A percentile compares a stretch with the other conserved stretches of the same genome.
Conservation (phyloP, 352 stramenopile species). For the Phytophthora pluvialis region DNA sequence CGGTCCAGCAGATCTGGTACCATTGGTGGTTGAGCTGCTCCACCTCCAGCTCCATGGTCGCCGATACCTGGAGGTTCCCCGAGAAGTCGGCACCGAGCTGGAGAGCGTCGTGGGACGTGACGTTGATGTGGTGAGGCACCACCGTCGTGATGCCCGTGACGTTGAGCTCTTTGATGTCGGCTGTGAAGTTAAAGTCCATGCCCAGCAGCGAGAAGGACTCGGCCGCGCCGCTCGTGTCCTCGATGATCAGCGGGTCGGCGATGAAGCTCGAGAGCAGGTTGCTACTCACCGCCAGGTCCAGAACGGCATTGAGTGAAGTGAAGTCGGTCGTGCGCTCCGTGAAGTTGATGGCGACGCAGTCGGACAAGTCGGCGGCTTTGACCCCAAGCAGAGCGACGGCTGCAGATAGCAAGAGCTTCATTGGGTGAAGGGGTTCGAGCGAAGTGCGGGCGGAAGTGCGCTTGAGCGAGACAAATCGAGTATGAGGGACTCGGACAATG, state of each 20-base stretch:
- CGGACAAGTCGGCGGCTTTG: constrained; percentile 17
- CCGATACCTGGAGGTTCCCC: constrained; percentile 30
- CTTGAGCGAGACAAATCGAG: constrained; percentile 15
- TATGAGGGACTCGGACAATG: constrained; percentile 7
- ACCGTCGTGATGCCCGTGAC: constrained; percentile 38
- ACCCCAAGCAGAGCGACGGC: constrained; percentile 9
- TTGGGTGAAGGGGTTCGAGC: neutral
- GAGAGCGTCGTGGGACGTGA: constrained; percentile 33
- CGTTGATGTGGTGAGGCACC: constrained; percentile 42
- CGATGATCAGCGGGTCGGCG: constrained; percentile 37
- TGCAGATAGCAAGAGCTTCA: constrained; percentile 24
- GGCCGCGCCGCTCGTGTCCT: constrained; percentile 29
- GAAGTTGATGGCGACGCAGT: constrained; percentile 41
- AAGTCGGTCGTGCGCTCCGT: constrained; percentile 33
- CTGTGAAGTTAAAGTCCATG: constrained; percentile 36
- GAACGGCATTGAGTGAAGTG: constrained; percentile 36
- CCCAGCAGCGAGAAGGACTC: constrained; percentile 40
- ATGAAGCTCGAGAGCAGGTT: constrained; percentile 39
- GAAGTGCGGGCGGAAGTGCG: neutral
- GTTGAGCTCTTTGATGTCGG: constrained; percentile 40
- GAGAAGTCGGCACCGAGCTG: constrained; percentile 41
- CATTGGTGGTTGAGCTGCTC: constrained; percentile 45
- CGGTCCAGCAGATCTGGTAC: constrained; percentile 56
- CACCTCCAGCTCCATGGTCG: constrained; percentile 35
- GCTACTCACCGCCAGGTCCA: constrained; percentile 37